Conservation (phyloP, 1,284 basidiomycete genomes). For the Earliella scabrosa region DNA sequence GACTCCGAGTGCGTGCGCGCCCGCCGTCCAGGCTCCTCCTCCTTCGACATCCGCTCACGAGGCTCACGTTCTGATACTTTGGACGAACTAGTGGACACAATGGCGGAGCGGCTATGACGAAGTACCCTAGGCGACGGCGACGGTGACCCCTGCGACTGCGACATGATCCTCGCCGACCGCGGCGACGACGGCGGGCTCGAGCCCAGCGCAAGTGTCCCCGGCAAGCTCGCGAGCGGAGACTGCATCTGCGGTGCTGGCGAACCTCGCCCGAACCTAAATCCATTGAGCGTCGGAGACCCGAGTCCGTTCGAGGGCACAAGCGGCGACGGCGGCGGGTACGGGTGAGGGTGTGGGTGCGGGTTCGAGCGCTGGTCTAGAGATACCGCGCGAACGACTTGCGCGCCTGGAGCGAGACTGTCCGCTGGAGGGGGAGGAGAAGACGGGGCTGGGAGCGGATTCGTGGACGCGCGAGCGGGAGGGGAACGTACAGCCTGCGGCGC, state of each 20-base stretch:
- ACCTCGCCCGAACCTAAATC: background rate
- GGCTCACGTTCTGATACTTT: conserved; percentile 16
- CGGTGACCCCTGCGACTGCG: too few relatives aligned
- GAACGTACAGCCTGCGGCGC: conserved; percentile 24
- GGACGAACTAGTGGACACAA: conserved; percentile 23
- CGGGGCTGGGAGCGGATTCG: conserved; percentile 23
- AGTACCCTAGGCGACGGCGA: conserved; percentile 24
- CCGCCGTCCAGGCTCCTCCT: too few relatives aligned
- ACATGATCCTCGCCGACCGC: conserved; percentile 14
- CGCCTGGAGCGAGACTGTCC: conserved; percentile 17
- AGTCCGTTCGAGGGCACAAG: too few relatives aligned
- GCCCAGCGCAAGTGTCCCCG: conserved; percentile 13
- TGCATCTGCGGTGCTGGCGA: conserved; percentile 13
- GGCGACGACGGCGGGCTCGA: conserved; percentile 27
- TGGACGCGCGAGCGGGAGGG: conserved; percentile 23
- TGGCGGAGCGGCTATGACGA: conserved; percentile 32
- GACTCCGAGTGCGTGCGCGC: too few relatives aligned
- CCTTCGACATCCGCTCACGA: too few relatives aligned
- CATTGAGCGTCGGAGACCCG: background rate
- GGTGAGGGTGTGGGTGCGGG: too few relatives aligned
- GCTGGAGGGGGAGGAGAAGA: conserved; percentile 23
- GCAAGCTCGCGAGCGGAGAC: conserved; percentile 17
- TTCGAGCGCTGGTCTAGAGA: conserved; percentile 17
- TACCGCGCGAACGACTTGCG: conserved; percentile 16
- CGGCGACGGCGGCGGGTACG: too few relatives aligned